phyloP scores from a whole-genome alignment of 768 basidiomycete species.

The Calvatia gigantea region DNA sequence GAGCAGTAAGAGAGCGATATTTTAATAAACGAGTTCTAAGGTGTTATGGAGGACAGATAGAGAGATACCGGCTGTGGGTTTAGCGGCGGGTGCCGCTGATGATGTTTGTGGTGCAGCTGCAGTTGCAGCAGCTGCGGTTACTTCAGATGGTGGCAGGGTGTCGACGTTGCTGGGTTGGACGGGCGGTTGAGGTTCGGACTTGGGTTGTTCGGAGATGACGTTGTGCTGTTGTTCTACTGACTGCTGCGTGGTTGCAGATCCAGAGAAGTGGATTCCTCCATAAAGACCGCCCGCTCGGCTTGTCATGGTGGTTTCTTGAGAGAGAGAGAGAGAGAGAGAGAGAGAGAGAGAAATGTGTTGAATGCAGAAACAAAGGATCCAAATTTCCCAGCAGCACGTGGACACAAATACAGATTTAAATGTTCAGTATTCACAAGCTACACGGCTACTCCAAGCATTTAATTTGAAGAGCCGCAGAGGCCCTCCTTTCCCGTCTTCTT shows the following conservation, averaged over 20 bases:
- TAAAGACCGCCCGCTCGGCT: constrained; percentile 82
- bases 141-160: constrained; percentile 25
- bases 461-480: neutral
- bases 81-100: constrained; percentile 24
- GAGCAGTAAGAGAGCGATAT: constrained; percentile 34
- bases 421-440: constrained; percentile 7
- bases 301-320: constrained; percentile 61
- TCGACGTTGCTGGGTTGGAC: constrained; percentile 17
- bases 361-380: neutral
- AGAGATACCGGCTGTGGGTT: constrained; percentile 59
- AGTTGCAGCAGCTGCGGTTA: too few relatives aligned
- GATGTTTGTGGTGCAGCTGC: constrained; percentile 23
- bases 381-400: constrained; percentile 13
- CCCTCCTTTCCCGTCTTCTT: constrained; percentile 30
- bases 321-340: constrained; percentile 14
- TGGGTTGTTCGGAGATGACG: too few relatives aligned
- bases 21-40: constrained; percentile 59
- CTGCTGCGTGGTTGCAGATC: constrained; percentile 18
- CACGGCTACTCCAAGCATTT: too few relatives aligned
- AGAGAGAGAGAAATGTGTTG: neutral
- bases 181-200: too few relatives aligned
- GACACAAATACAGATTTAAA: neutral
- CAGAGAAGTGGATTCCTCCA: constrained; percentile 82
- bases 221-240: too few relatives aligned
- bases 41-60: constrained; percentile 43